Evolutionary conservation across 2,329 filamentous ascomycete species (phyloP), one percentile per base, ranked within the genome.

Genomic region (Monascus ruber): DNA sequence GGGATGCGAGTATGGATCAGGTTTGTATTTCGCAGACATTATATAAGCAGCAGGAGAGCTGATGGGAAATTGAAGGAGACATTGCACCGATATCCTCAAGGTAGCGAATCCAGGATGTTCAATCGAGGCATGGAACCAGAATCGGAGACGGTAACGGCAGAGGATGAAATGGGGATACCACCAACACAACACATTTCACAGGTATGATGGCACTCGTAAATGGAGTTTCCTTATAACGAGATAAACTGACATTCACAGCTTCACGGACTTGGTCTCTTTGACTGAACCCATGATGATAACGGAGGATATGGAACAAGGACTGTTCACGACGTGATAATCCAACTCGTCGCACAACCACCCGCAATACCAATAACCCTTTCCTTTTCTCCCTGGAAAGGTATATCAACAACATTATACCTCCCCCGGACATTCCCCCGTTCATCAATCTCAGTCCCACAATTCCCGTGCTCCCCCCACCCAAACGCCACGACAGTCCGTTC

Each of bases 381-480:
- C 4, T 69, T 56, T 10, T 72, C 63, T 53, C 71, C 70, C 47
- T 70, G 71, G 34, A 77, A 73, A 24, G 73, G 72, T 53, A 93
- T 74, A 17, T 17, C 17, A 17, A 17, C 17, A 42, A 76, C 64
- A 54, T 81, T 87, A 70, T 74, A 85, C 43, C 70, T 70, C 6
- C 74, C 81, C 47, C 80, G 81, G 34, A 87, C 78, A 60, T 84
- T 76, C 36, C 77, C 78, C 44, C 73, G 66, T 11, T 72, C 66
- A 44, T 78, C 76, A 8, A 65, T 68, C 33, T 73, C 68, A 29
- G 77, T 75, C 3, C 91, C 91, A 59, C 91, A 98, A 58, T 98
- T 98, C 1, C 91, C 91, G 64, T 98, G 91, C 63, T 96, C 89
- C 2, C 87, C 88, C 91, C 91, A 98, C 17, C 91, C 91, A 86